Evolutionary conservation across 2,329 filamentous ascomycete genomes (phyloP), one percentile per base, ranked within the genome.

Genomic region (Fusarium tjaetaba): DNA sequence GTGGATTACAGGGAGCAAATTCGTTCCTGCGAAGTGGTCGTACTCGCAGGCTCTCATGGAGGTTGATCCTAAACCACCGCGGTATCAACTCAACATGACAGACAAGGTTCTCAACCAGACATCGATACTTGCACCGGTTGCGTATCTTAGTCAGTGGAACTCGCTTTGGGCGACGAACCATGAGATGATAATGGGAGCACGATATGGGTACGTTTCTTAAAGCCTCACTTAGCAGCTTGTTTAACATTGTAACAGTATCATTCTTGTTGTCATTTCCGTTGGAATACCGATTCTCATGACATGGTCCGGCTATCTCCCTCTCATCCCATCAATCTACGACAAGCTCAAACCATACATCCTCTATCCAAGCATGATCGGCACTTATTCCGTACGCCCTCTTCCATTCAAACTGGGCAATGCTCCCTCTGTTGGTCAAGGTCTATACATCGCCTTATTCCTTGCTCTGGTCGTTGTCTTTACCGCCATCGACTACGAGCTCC

Each of bases 311-410:
- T 49, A 67, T 13, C 42, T 68, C 4, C 65, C 65, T 8, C 15
- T 61, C 7, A 30, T 68, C 3, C 62, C 65, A 10, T 26, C 62
- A 36, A 13, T 68, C 20, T 61, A 68, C 24, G 65, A 68, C 22
- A 67, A 46, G 9, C 52, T 68, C 52, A 68, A 68, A 11, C 65
- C 65, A 9, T 68, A 67, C 9, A 61, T 68, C 10, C 52, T 68
- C 5, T 68, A 68, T 9, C 65, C 62, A 24, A 68, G 65, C 62
- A 61, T 49, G 7, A 67, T 68, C 18, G 62, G 65, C 18, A 68
- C 65, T 22, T 68, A 68, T 22, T 68, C 65, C 4, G 65, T 68
- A 2, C 62, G 62, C 0, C 65, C 65, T 7, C 11, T 68, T 1
- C 65, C 65, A 14, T 68, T 67, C 45, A 60, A 67, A 32, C 34